A percentile compares a stretch with the other conserved stretches of the same genome.
Conservation (phyloP, 2,329 filamentous ascomycete genomes). For the Monilinia aucupariae region DNA sequence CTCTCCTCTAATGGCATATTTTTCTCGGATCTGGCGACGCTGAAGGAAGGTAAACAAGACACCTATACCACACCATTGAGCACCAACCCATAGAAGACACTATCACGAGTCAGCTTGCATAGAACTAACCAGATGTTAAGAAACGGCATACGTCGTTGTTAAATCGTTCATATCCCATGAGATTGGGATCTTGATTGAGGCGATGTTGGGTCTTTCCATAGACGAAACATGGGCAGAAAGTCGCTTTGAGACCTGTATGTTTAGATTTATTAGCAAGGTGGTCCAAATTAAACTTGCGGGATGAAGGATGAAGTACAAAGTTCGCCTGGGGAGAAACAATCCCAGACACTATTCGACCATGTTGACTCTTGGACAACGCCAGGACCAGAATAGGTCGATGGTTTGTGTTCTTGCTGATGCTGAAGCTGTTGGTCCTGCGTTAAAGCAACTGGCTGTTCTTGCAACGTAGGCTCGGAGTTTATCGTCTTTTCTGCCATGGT, state of each 20-base stretch:
- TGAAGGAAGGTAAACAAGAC: constrained; percentile 25
- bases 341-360: constrained; percentile 12
- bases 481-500: not conserved
- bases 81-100: constrained; percentile 9
- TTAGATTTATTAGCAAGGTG: not conserved
- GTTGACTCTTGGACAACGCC: not conserved
- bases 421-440: not conserved
- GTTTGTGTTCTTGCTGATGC: not conserved
- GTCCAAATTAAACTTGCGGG: not conserved
- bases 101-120: constrained; percentile 21
- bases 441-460: not conserved
- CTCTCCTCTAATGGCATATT: constrained; percentile 31
- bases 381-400: not conserved
- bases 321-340: constrained; percentile 10
- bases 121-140: constrained; percentile 1
- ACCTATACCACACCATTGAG: constrained; percentile 21
- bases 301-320: not conserved
- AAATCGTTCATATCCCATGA: constrained; percentile 26
- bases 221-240: constrained; percentile 31
- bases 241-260: constrained; percentile 25
- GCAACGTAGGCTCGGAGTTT: not conserved
- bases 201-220: constrained; percentile 29
- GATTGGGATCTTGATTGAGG: constrained; percentile 24
- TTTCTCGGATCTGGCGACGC: constrained; percentile 24
- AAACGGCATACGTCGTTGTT: constrained; percentile 23